Evolutionary conservation across 2,329 filamentous ascomycete species (phyloP).

Genomic region (Aphanoascus verrucosus): DNA sequence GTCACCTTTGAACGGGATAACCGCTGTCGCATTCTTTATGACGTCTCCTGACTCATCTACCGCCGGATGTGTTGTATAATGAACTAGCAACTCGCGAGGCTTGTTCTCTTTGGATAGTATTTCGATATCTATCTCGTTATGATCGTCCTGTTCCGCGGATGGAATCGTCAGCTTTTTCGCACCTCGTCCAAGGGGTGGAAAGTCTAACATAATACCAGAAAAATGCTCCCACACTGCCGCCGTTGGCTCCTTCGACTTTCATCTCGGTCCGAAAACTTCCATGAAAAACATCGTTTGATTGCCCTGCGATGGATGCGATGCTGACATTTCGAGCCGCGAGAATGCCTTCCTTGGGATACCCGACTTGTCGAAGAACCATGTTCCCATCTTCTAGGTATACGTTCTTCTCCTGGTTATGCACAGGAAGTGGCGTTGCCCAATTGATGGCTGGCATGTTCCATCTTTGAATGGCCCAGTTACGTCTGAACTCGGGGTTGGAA

Average conservation of each 20-base stretch:
- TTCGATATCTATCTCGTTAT: conserved; percentile 24
- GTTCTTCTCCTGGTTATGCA: conserved; percentile 21
- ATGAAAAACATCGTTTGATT: conserved; percentile 19
- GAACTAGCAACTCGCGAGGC: conserved; percentile 19
- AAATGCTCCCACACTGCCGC: conserved; percentile 23
- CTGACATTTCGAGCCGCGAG: conserved; percentile 18
- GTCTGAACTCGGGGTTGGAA: conserved; percentile 17
- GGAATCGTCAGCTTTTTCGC: not conserved
- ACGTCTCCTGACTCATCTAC: conserved; percentile 16
- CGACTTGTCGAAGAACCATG: conserved; percentile 20
- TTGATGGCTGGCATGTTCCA: conserved; percentile 20
- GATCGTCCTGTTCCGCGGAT: conserved; percentile 18
- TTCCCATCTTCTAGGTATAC: conserved; percentile 20
- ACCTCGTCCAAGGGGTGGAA: not conserved
- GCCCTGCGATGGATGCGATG: conserved; percentile 21
- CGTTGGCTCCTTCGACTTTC: conserved; percentile 20
- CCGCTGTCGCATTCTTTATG: conserved; percentile 20
- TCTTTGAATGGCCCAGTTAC: conserved; percentile 22
- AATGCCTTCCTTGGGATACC: conserved; percentile 17
- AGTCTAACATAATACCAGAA: conserved; percentile 25
- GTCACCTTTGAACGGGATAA: conserved; percentile 17
- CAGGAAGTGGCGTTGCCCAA: conserved; percentile 19
- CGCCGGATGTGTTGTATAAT: conserved; percentile 24
- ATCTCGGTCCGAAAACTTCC: conserved; percentile 22
- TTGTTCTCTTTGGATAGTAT: conserved; percentile 21